These are phyloP conservation scores for Yamadazyma siamensis DNA, from an alignment of 1,139 yeast genomes.

Conservation along the genomic window DNA sequence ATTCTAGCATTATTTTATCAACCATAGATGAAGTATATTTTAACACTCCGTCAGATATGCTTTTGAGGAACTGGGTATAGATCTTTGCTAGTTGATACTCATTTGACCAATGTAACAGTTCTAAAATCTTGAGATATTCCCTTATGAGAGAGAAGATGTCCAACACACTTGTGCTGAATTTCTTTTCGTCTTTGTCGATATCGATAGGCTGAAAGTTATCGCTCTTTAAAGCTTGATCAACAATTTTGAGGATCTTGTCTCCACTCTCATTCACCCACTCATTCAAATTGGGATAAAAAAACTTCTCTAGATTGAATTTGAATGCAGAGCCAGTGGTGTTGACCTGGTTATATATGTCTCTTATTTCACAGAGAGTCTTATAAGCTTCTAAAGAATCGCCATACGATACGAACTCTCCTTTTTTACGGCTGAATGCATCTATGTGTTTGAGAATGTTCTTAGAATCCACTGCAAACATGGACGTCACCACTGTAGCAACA, in stretches of 20 bases:
- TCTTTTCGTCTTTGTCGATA: constrained; percentile 34
- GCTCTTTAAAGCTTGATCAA: constrained; percentile 50
- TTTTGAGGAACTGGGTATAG: constrained; percentile 55
- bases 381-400: constrained; percentile 65
- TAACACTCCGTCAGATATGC: constrained; percentile 59
- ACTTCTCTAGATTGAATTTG: constrained; percentile 55
- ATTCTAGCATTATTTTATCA: constrained; percentile 47
- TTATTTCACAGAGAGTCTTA: constrained; percentile 50
- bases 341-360: constrained; percentile 54
- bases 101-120: constrained; percentile 60
- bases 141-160: constrained; percentile 66
- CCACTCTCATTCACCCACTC: constrained; percentile 57
- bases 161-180: constrained; percentile 52
- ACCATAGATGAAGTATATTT: constrained; percentile 49
- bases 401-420: constrained; percentile 42
- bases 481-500: constrained; percentile 54
- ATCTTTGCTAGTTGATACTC: constrained; percentile 58
- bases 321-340: constrained; percentile 32
- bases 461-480: constrained; percentile 64
- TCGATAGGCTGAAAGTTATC: constrained; percentile 59
- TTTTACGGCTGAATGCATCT: constrained; percentile 37
- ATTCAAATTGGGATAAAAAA: constrained; percentile 56
- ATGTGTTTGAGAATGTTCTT: constrained; percentile 58
- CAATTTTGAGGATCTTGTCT: constrained; percentile 45
- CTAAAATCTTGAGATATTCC: constrained; percentile 53